Evolutionary conservation across 2,329 filamentous ascomycete species (phyloP).

Genomic region (Fusarium veterinarium): DNA sequence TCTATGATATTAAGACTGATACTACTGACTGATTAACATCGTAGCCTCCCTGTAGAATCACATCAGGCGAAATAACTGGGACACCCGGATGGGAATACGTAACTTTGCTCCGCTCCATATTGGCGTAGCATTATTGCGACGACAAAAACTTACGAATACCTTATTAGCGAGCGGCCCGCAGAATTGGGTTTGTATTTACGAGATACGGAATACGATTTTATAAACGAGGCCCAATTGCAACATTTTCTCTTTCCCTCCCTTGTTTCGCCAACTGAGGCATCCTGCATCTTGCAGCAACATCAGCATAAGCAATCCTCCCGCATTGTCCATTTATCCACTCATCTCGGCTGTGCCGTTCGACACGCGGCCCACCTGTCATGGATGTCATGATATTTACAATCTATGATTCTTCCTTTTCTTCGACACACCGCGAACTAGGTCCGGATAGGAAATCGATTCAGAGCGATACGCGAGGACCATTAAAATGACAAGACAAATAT

Average conservation of each 20-base stretch:
- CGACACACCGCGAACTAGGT: neutral
- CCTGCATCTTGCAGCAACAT: neutral
- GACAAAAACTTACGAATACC: neutral
- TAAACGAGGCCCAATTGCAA: constrained; percentile 9
- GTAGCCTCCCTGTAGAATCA: neutral
- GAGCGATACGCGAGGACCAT: constrained; percentile 2
- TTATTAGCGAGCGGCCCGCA: neutral
- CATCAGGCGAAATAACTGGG: neutral
- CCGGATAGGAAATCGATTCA: neutral
- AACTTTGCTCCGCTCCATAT: neutral
- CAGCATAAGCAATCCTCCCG: neutral
- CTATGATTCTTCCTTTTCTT: constrained; percentile 28
- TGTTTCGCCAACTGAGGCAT: neutral
- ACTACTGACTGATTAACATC: neutral
- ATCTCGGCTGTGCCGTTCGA: neutral
- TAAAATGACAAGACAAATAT: neutral
- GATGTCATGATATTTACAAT: neutral
- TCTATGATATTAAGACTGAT: neutral
- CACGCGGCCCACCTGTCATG: neutral
- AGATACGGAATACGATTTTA: constrained; percentile 22
- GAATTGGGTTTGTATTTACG: constrained; percentile 14
- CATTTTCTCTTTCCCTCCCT: neutral
- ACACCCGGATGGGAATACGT: neutral
- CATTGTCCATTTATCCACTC: neutral
- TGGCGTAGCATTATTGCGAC: constrained; percentile 12